phyloP scores from a whole-genome alignment of 768 basidiomycete species.

The Russula griseocarnosa region DNA sequence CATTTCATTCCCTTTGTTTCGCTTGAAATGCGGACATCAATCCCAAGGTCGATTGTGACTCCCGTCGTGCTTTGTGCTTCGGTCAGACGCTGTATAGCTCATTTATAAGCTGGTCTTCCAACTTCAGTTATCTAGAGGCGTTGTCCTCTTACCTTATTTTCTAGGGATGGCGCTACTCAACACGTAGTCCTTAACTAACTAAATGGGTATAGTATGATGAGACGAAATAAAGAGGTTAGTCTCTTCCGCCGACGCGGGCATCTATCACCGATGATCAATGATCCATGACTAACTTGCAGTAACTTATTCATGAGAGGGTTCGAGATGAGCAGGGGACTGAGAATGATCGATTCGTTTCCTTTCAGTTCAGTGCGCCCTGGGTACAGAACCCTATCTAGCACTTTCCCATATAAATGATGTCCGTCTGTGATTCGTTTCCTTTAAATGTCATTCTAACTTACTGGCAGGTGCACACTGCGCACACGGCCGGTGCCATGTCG shows the following conservation, averaged over 20 bases:
- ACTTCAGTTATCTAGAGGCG: background rate
- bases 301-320: background rate
- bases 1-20: background rate
- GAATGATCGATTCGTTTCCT: background rate
- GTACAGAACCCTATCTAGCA: no score
- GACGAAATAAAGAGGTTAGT: background rate
- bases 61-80: slow-evolving; percentile 92
- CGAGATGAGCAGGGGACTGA: background rate
- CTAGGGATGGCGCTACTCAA: slow-evolving; percentile 52
- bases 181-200: slow-evolving; percentile 37
- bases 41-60: slow-evolving; percentile 68
- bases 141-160: slow-evolving; percentile 6
- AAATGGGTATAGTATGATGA: background rate
- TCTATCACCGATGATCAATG: background rate
- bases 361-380: no score
- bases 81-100: slow-evolving; percentile 98
- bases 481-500: background rate
- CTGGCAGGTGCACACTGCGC: no score
- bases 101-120: slow-evolving; percentile 59
- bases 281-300: no score
- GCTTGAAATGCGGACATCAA: background rate
- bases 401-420: no score
- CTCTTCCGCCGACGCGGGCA: background rate
- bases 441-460: background rate
- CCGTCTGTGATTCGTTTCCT: background rate